Evolutionary conservation across 2,329 filamentous ascomycete genomes (phyloP), one percentile per base, ranked within the genome.

Genomic region (Aspergillus fischeri): DNA sequence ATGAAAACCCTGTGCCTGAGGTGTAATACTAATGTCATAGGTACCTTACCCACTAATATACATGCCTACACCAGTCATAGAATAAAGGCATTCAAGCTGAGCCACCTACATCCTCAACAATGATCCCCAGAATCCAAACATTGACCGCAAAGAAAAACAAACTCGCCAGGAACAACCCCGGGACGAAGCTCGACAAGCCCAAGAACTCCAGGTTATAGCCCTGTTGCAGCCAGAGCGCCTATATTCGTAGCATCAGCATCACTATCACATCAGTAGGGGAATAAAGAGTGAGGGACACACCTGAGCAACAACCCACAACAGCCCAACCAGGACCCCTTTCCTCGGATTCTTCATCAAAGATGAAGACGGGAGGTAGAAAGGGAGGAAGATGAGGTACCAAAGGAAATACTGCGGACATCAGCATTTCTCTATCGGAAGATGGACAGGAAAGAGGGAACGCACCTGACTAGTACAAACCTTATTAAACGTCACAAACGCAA

Each of bases 401-500:
- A 99, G 83, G 74, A 99, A 99, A 73, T 99, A 99, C 91, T 96
- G 28, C 6, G n/a, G 3, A 2, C 8, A 21, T 44, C 11, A 21
- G 7, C 25, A 49, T 57, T 35, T 52, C 52, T 38, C 32, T 17
- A 48, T 35, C n/a, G 28, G 29, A 32, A 25, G 51, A 52, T 28
- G 45, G 7, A 20, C 21, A 20, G 9, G 29, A 29, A 29, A 53
- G 38, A 10, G 27, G 17, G 53, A 14, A 70, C 82, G 62, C 83
- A 94, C 91, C 83, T 97, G 93, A 69, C 92, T 96, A 3, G 94
- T 99, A 81, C 93, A 97, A 60, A 99, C 94, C 78, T 99, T 99
- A 78, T 99, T 99, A 67, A 97, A 97, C 0, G 92, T 88, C 3
- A 97, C 94, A 74, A 99, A 99, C 0, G 93, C 91, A 75, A 97